Evolutionary conservation across 257 asterid genomes (phyloP).

Genomic region (Nicotiana obtusifolia): DNA sequence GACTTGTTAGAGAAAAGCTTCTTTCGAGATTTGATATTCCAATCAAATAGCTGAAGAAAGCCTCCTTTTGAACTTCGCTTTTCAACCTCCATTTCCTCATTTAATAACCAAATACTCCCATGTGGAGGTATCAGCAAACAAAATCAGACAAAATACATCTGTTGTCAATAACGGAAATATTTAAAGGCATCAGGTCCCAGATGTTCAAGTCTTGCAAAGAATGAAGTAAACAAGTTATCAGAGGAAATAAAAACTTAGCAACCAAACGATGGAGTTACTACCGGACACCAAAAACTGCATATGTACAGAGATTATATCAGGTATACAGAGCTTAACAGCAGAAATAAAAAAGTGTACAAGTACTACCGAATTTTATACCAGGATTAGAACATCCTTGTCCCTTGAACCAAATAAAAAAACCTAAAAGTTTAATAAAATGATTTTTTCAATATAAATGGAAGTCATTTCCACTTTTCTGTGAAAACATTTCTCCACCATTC

Average conservation of each 20-base stretch:
- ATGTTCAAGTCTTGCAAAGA: not conserved
- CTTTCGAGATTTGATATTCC: conserved; percentile 88
- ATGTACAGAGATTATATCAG: too few relatives aligned
- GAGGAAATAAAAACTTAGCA: not conserved
- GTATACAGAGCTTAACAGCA: too few relatives aligned
- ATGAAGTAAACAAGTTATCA: not conserved
- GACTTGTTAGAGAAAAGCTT: conserved; percentile 80
- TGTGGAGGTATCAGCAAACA: conserved; percentile 9
- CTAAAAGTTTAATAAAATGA: not conserved
- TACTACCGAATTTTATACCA: not conserved
- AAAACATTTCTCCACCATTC: not conserved
- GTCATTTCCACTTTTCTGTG: not conserved
- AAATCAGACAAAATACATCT: conserved; percentile 32
- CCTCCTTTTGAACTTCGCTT: conserved; percentile 79
- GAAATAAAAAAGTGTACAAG: not conserved
- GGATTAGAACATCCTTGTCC: not conserved
- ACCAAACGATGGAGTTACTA: not conserved
- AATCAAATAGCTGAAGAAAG: conserved; percentile 88
- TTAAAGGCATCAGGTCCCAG: not conserved
- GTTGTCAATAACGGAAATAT: not conserved
- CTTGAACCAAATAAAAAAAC: not conserved
- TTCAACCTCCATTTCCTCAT: conserved; percentile 72
- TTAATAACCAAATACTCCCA: conserved; percentile 13
- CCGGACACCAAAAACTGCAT: too few relatives aligned
- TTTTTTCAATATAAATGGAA: not conserved